Evolutionary conservation across 805 yeast species (phyloP), one percentile per base, ranked within the genome.

Genomic region (Candida pini): DNA sequence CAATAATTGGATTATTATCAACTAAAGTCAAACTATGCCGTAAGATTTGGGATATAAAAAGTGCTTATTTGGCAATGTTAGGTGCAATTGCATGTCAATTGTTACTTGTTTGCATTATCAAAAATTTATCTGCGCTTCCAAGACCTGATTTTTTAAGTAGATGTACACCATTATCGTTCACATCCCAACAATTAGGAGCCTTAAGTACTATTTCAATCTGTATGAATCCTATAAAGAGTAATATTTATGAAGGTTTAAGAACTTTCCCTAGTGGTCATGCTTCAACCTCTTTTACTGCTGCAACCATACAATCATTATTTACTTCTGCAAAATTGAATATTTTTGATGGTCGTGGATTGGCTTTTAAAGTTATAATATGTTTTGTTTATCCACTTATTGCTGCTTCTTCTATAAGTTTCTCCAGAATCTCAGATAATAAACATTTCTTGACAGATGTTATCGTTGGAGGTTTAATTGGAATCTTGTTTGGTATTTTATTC

Each of bases 191-290:
- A 6, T 41, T 48, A 8, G 46, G 51, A 24, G 51, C 60, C 0
- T 42, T 74, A 41, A 68, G 67, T 13, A 62, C 56, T 31, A 73
- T 73, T 18, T 68, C 62, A 9, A 66, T 69, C 1, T 76, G 81
- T 48, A 58, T 71, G 1, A 61, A 68, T 18, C 47, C 51, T 1
- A 47, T 69, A 33, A 16, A 49, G 4, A 45, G 40, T 12, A 37
- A 60, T 3, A 49, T 75, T 14, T 48, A 54, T 46, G 78, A 73
- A 46, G 81, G 80, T 1, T 69, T 72, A 47, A 62, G 77, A 43
- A 69, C 76, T 18, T 73, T 77, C 31, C 81, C 81, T 2, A 71
- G 76, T 31, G 81, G 78, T 1, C 81, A 75, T 47, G 63, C 79
- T 1, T 60, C 76, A 7, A 60, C 73, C 5, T 57, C 72, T 16